Evolutionary conservation across 208 protist genomes (phyloP), one percentile per base, ranked within the genome.

Genomic region (Acanthamoeba lenticulata): DNA sequence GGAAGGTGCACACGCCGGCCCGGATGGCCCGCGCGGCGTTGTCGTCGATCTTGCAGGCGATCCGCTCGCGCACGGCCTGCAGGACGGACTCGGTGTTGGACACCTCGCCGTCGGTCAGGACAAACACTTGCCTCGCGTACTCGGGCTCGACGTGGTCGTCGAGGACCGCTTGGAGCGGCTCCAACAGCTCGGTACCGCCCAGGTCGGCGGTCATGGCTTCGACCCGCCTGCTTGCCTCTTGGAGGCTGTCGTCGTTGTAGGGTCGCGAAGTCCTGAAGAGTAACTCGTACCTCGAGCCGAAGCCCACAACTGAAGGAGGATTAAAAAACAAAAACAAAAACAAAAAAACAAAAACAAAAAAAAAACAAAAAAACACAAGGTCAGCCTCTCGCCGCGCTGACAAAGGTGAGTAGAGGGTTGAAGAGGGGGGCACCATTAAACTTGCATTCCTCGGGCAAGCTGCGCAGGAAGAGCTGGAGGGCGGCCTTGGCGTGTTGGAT

Each of bases 71-170:
- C 21, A 92, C 45, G 57, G 17, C 21, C 2, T 19, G 49, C 4
- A 92, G 34, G n/a, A 92, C 60, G 38, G 49, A 9, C 6, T 95
- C 69, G 21, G 93, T 97, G 90, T 97, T 96, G 86, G 29, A 62
- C 32, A 97, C 90, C 79, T 97, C 88, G 7, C 96, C 96, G 88
- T 97, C 96, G 42, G 96, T 97, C 9, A 95, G 90, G 21, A 95
- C 49, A 47, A 97, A 92, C 13, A 92, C 89, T 45, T 96, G 94
- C 7, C 95, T 89, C 34, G 90, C 27, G 77, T 90, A 96, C 4
- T 55, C 40, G 11, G 52, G 45, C 44, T 92, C 89, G 0, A 29
- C 5, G 24, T 83, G 52, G 34, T 62, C 52, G 0, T 42, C 15
- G 2, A 94, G 81, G 24, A 96, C 81, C 36, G 36, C 60, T 0